Conservation (phyloP, 139 green algal genomes). For the Coelastrella sp. region DNA sequence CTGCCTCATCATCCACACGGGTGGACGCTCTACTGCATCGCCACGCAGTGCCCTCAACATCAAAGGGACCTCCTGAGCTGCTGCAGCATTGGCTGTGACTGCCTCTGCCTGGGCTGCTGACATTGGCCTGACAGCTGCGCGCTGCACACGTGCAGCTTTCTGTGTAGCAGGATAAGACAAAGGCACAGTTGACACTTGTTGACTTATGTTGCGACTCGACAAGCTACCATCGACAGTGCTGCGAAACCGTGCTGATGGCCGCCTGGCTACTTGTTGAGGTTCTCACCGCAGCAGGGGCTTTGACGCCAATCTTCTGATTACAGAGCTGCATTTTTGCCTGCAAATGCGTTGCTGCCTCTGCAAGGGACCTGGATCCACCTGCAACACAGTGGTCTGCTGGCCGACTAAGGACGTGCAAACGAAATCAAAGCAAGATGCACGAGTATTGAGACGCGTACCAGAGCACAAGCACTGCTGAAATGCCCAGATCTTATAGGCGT, state of each 20-base stretch:
- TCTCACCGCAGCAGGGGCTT: slow-evolving; percentile 12
- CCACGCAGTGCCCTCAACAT: slow-evolving; percentile 88
- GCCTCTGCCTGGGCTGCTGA: slow-evolving; percentile 34
- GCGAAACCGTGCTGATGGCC: neutral
- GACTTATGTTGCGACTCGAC: neutral
- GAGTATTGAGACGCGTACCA: neutral
- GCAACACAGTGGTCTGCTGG: neutral
- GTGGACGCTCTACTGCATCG: slow-evolving; percentile 85
- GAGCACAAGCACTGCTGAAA: neutral
- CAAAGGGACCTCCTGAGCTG: slow-evolving; percentile 60
- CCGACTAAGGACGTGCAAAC: neutral
- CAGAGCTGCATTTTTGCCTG: slow-evolving; percentile 23
- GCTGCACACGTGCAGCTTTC: neutral
- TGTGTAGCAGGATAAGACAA: neutral
- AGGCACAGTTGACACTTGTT: neutral
- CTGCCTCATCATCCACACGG: slow-evolving; percentile 99
- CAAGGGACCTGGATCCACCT: too few relatives aligned
- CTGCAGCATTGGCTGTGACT: slow-evolving; percentile 22
- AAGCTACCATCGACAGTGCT: slow-evolving; percentile 1
- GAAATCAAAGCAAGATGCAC: neutral
- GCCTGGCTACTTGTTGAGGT: neutral
- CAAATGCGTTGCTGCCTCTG: neutral
- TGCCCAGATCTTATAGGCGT: neutral
- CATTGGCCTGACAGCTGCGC: slow-evolving; percentile 7
- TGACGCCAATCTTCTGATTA: slow-evolving; percentile 30